Conservation (phyloP, 2,329 filamentous ascomycete species). For the Chrysoporthe cubensis region DNA sequence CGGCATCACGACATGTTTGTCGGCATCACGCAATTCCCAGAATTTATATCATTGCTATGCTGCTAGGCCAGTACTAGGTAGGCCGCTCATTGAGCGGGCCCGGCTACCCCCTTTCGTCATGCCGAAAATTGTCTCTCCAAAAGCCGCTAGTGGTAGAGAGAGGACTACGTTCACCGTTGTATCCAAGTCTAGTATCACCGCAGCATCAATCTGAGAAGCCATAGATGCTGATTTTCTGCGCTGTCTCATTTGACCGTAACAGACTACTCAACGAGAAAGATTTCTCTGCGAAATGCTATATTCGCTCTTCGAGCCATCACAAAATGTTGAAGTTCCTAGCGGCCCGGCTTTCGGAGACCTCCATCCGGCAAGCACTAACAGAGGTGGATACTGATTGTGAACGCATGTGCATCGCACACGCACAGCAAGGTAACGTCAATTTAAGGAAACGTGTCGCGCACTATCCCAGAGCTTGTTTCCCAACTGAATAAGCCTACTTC, state of each 20-base stretch:
- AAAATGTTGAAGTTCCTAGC: background rate
- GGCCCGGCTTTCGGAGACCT: background rate
- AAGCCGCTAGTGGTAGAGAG: no score
- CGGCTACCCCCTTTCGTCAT: background rate
- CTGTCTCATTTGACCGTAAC: background rate
- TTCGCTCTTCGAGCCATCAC: no score
- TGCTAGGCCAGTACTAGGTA: background rate
- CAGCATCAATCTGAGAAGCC: no score
- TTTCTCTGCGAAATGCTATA: no score
- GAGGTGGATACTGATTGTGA: background rate
- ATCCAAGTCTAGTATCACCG: no score
- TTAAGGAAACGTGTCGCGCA: background rate
- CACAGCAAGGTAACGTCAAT: background rate
- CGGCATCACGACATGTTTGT: background rate
- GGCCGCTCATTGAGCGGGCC: background rate
- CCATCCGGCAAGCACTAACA: background rate
- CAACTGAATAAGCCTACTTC: background rate
- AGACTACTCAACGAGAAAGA: background rate
- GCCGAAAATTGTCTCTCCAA: background rate
- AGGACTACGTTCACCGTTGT: no score
- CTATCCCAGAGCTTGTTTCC: background rate
- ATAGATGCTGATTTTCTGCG: no score
- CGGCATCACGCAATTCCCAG: slow-evolving; percentile 1
- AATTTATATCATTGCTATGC: background rate
- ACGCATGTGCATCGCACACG: background rate